Evolutionary conservation across 176 grass and related monocot genomes (phyloP), one percentile per base, ranked within the genome.

Genomic region (Dendrocalamus sinicus): DNA sequence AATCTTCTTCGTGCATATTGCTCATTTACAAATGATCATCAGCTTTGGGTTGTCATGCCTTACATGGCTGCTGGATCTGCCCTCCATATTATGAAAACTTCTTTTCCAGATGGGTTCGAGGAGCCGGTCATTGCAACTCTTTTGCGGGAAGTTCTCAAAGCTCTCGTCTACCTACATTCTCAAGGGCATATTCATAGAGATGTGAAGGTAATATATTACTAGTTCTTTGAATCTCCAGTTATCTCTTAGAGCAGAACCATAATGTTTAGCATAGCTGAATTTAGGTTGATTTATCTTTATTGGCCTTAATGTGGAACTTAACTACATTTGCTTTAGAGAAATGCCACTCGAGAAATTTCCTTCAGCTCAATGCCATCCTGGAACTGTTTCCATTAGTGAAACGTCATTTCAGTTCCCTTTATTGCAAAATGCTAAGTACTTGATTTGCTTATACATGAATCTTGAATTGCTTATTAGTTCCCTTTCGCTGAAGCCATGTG

Each of bases 21-120:
- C 80, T 99, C 97, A 37, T 96, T 96, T 86, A 94, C 93, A 81
- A 82, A 88, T 82, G 92, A 70, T 32, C 90, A 92, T 47, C 81
- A 88, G 48, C 92, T 99, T 77, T 99, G 97, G 97, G 97, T 99
- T 87, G 83, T 99, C 53, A 99, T 96, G 97, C 97, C 97, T 85
- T 99, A 91, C 73, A 96, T 99, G 94, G 88, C 88, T 68, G 94
- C 91, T 63, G 97, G 97, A 62, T 99, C 97, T 11, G 94, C 92
- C 47, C 87, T 99, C 67, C 94, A 99, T 73, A 96, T 99, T 72
- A 99, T 99, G 87, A 96, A 99, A 92, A 94, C 84, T 87, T 84
- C 89, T 64, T 94, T 90, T 90, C 88, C 93, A 73, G 97, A 99
- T 45, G 97, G 97, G 24, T 99, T 99, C 84, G 97, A 99, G 60